Percentiles rank a stretch among this genome's conserved stretches.
phyloP scores from a whole-genome alignment of 495 filamentous ascomycete genomes.

The Articulospora tetracladia region DNA sequence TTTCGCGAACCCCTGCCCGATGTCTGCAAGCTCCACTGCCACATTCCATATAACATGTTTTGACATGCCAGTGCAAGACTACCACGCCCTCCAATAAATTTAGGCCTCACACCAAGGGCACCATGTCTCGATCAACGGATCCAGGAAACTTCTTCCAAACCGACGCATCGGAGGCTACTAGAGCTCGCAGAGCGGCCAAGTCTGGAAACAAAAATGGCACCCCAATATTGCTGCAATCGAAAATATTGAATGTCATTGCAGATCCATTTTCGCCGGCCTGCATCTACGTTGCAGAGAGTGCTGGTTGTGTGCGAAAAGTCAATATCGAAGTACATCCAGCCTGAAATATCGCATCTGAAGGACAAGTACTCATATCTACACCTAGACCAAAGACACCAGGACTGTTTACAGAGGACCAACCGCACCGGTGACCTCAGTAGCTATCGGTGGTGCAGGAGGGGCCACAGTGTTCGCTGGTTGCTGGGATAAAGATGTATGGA shows the following conservation, averaged over 20 bases:
- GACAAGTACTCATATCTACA: neutral
- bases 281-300: constrained; percentile 82
- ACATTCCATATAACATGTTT: too few species aligned
- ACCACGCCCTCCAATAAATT: neutral
- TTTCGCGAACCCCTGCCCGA: constrained; percentile 20
- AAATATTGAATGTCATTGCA: constrained; percentile 71
- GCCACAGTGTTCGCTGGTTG: constrained; percentile 75
- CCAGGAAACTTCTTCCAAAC: constrained; percentile 87
- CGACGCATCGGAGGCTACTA: constrained; percentile 67
- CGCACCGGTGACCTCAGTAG: constrained; percentile 75
- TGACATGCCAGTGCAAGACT: neutral
- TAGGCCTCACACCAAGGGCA: constrained; percentile 15
- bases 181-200: constrained; percentile 71
- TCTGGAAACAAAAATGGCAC: constrained; percentile 77
- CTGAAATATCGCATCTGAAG: neutral
- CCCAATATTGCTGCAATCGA: constrained; percentile 77
- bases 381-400: constrained; percentile 21
- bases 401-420: constrained; percentile 66
- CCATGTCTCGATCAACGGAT: constrained; percentile 63
- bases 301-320: constrained; percentile 69
- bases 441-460: constrained; percentile 53
- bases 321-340: constrained; percentile 68
- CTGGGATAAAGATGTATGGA: constrained; percentile 91
- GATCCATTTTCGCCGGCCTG: constrained; percentile 59
- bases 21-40: neutral